Evolutionary conservation across 192 early-diverging fungal species (phyloP).

Genomic region (Umbelopsis sp.): DNA sequence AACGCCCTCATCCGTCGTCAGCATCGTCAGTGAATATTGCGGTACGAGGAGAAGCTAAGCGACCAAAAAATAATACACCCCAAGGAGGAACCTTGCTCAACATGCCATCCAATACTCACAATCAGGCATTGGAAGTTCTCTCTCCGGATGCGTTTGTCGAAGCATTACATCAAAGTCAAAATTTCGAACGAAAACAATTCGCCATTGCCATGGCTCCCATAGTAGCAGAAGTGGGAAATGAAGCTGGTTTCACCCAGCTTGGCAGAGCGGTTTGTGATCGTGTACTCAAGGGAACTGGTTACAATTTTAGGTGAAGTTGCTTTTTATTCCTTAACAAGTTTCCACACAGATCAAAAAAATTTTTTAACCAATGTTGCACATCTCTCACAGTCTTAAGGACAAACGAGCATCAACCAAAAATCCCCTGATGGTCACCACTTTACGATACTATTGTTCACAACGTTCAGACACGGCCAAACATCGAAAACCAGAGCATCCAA

Average conservation of each 20-base stretch:
- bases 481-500: slow-evolving; percentile 35
- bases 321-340: not conserved
- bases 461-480: slow-evolving; percentile 35
- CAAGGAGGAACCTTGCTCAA: not conserved
- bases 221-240: slow-evolving; percentile 21
- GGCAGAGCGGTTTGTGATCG: slow-evolving; percentile 36
- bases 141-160: slow-evolving; percentile 25
- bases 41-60: not conserved
- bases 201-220: slow-evolving; percentile 30
- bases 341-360: not conserved
- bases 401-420: slow-evolving; percentile 30
- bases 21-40: too few species aligned
- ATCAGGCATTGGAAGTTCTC: slow-evolving; percentile 14
- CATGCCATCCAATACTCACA: slow-evolving; percentile 10
- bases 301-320: slow-evolving; percentile 32
- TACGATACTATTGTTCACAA: slow-evolving; percentile 41
- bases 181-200: slow-evolving; percentile 34
- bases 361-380: too few species aligned
- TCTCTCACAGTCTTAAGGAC: slow-evolving; percentile 32
- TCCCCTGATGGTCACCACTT: slow-evolving; percentile 32
- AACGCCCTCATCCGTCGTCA: not conserved
- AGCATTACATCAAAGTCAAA: slow-evolving; percentile 20
- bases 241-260: slow-evolving; percentile 26
- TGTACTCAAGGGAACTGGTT: slow-evolving; percentile 34
- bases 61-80: slow-evolving; percentile 8